phyloP scores from a whole-genome alignment of 768 basidiomycete species.

The Rhizopogon vinicolor region DNA sequence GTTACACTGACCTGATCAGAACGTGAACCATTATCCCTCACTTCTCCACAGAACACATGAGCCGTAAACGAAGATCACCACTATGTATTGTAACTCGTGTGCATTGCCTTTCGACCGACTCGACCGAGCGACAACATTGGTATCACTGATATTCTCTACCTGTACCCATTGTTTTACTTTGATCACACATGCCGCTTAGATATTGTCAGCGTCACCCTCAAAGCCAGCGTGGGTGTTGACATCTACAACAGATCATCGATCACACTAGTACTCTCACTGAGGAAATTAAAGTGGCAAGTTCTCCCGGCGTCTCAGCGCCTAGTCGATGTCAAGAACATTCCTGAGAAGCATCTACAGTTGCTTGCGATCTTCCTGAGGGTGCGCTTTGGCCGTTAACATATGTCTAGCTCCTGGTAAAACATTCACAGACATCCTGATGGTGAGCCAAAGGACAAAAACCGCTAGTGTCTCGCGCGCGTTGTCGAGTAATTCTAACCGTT shows the following conservation, averaged over 20 bases:
- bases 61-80: too few species aligned
- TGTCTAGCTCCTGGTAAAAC: not conserved
- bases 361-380: not conserved
- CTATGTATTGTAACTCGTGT: too few species aligned
- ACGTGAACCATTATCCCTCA: too few species aligned
- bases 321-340: not conserved
- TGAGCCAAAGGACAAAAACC: not conserved
- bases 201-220: not conserved
- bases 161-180: not conserved
- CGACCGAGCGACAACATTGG: too few species aligned
- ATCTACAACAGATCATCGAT: not conserved
- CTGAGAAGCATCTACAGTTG: not conserved
- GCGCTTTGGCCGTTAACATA: not conserved
- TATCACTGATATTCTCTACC: too few species aligned
- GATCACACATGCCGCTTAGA: not conserved
- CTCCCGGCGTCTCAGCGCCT: not conserved
- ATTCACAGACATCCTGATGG: not conserved
- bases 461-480: too few species aligned
- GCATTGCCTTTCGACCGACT: too few species aligned
- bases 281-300: not conserved
- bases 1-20: too few species aligned
- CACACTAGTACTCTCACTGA: too few species aligned
- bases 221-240: not conserved
- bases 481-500: too few species aligned
- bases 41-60: too few species aligned